A percentile compares a stretch with the other conserved stretches of the same genome.
phyloP scores from a whole-genome alignment of 345 rosid genomes.

The Moricandia moricandioides region DNA sequence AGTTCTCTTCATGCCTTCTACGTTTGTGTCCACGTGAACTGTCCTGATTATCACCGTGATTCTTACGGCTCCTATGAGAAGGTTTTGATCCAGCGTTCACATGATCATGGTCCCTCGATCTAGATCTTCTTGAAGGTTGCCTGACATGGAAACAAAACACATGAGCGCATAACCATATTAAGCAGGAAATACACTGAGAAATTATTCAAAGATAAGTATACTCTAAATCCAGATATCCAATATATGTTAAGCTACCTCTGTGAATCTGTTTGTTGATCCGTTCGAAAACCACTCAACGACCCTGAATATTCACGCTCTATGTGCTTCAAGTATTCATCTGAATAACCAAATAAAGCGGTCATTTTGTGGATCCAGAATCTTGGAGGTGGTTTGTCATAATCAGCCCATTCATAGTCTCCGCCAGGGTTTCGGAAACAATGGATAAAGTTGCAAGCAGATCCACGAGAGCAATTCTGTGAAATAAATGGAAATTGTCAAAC shows the following conservation, averaged over 20 bases:
- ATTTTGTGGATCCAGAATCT: slow-evolving; percentile 81
- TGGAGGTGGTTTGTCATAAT: slow-evolving; percentile 90
- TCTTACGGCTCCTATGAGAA: slow-evolving; percentile 24
- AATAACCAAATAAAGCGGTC: slow-evolving; percentile 78
- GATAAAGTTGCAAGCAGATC: slow-evolving; percentile 88
- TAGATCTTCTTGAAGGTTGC: slow-evolving; percentile 49
- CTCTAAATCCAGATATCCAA: neutral
- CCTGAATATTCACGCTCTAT: slow-evolving; percentile 39
- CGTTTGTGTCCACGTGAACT: slow-evolving; percentile 12
- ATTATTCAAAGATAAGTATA: slow-evolving; percentile 3
- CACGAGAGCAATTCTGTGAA: slow-evolving; percentile 86
- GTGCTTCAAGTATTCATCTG: slow-evolving; percentile 50
- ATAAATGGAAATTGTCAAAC: neutral
- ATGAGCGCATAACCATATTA: slow-evolving; percentile 3
- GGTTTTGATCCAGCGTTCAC: slow-evolving; percentile 11
- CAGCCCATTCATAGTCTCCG: slow-evolving; percentile 99
- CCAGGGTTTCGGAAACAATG: slow-evolving; percentile 98
- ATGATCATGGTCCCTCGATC: slow-evolving; percentile 42
- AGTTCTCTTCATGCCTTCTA: slow-evolving; percentile 11
- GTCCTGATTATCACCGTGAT: slow-evolving; percentile 27
- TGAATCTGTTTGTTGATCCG: slow-evolving; percentile 31
- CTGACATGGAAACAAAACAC: slow-evolving; percentile 38
- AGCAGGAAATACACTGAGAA: neutral
- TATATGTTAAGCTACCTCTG: slow-evolving; percentile 40
- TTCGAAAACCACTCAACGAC: slow-evolving; percentile 35